Evolutionary conservation across 2,329 filamentous ascomycete species (phyloP), one percentile per base, ranked within the genome.

Genomic region (Colletotrichum filicis): DNA sequence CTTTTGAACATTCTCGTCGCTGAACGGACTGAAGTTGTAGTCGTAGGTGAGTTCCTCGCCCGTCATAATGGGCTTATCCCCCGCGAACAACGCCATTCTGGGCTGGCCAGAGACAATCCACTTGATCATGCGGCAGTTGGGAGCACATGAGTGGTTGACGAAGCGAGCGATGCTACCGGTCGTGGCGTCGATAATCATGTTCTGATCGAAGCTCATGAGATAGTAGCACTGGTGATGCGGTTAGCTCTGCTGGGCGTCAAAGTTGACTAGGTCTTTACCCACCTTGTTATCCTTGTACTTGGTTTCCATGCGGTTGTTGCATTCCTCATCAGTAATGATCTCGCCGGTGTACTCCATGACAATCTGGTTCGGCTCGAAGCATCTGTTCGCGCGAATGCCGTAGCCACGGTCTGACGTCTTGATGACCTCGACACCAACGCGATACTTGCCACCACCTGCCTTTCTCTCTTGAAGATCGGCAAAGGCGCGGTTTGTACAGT

Each of bases 321-420:
- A 98, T 81, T 99, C 97, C 35, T 92, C 92, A 79, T 97, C 95
- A 0, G 95, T 98, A 79, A 99, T 97, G 77, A 99, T 98, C 83
- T 99, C 97, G 53, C 97, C 97, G 0, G 95, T 96, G 80, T 99
- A 99, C 80, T 99, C 97, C 85, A 98, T 96, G 79, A 99, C 98
- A 80, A 99, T 97, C 84, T 98, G 95, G 78, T 96, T 92, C 1
- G 95, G 91, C 70, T 92, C 88, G 81, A 98, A 99, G 74, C 92
- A 93, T 59, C 97, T 92, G 83, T 96, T 98, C 80, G 94, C 94
- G 74, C 97, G 93, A 62, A 99, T 95, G 65, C 97, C 97, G 80
- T 96, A 95, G 32, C 97, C 97, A 71, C 95, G 92, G 83, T 97
- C 94, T 24, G 87, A 84, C 1, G 97, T 98, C 85, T 98, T 95